A percentile compares a stretch with the other conserved stretches of the same genome.
phyloP scores from a whole-genome alignment of 768 basidiomycete species.

The Suillus bovinus region DNA sequence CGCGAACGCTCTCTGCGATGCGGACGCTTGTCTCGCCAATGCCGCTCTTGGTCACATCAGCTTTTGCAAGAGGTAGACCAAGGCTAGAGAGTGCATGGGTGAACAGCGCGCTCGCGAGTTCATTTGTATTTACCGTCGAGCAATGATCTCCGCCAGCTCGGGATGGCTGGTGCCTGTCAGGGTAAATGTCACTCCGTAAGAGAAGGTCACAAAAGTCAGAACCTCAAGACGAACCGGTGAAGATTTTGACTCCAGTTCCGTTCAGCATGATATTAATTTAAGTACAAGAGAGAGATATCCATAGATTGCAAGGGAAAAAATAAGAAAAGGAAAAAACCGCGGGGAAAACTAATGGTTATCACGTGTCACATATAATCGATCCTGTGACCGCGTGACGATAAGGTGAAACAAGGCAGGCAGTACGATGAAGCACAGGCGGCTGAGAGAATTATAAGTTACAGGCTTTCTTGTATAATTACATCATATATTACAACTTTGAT shows the following conservation, averaged over 20 bases:
- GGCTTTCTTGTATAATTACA: neutral
- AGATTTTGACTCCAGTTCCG: slow-evolving; percentile 59
- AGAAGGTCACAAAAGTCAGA: neutral
- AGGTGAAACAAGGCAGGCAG: too few relatives aligned
- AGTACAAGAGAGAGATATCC: slow-evolving; percentile 5
- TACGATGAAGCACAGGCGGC: too few relatives aligned
- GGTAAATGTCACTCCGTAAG: neutral
- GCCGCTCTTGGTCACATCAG: slow-evolving; percentile 84
- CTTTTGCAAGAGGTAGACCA: slow-evolving; percentile 84
- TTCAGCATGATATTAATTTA: slow-evolving; percentile 45
- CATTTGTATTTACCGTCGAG: slow-evolving; percentile 66
- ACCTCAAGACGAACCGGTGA: slow-evolving; percentile 47
- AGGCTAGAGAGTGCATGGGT: slow-evolving; percentile 53
- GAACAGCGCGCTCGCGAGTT: slow-evolving; percentile 13
- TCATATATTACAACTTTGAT: neutral
- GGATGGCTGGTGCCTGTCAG: slow-evolving; percentile 88
- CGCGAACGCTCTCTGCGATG: slow-evolving; percentile 93
- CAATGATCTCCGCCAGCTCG: slow-evolving; percentile 91
- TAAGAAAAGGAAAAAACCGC: slow-evolving; percentile 4
- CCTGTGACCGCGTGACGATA: neutral
- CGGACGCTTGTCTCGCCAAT: slow-evolving; percentile 92
- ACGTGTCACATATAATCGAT: neutral
- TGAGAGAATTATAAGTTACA: too few relatives aligned
- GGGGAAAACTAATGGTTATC: neutral
- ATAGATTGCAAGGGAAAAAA: slow-evolving; percentile 13